Evolutionary conservation across 1,139 yeast species (phyloP).

Genomic region (Pneumocystis carinii): DNA sequence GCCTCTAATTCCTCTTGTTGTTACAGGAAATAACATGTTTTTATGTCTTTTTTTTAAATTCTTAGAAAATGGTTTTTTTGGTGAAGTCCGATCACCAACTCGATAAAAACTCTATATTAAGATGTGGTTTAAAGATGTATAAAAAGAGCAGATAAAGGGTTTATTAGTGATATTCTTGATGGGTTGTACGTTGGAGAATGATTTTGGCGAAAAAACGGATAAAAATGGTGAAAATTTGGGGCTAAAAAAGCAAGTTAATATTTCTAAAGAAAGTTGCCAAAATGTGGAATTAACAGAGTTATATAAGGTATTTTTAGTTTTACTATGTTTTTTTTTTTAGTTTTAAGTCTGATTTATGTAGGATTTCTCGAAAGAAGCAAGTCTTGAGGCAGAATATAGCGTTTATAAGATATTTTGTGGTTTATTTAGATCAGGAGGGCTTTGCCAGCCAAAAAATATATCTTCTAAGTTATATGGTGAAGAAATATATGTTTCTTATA

Average conservation of each 20-base stretch:
- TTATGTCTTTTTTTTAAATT: neutral
- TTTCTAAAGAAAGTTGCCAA: constrained; percentile 38
- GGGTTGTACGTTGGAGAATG: neutral
- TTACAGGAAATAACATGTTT: neutral
- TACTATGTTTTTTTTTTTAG: constrained; percentile 39
- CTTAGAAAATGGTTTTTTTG: too few relatives aligned
- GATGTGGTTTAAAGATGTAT: too few relatives aligned
- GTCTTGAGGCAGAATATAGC: constrained; percentile 26
- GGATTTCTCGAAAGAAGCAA: constrained; percentile 26
- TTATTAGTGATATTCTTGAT: neutral
- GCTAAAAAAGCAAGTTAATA: constrained; percentile 26
- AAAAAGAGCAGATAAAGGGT: too few relatives aligned
- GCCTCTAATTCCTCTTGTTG: neutral
- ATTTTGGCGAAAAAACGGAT: neutral
- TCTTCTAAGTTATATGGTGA: constrained; percentile 25
- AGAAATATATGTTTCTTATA: constrained; percentile 12
- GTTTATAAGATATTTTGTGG: constrained; percentile 24
- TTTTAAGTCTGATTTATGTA: constrained; percentile 41
- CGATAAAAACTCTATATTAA: too few relatives aligned
- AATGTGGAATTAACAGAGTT: constrained; percentile 34
- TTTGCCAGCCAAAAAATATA: constrained; percentile 42
- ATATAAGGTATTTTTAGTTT: constrained; percentile 18
- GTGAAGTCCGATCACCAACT: too few relatives aligned
- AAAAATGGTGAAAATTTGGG: constrained; percentile 22
- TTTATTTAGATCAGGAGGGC: constrained; percentile 43